Evolutionary conservation across 192 early-diverging fungal genomes (phyloP), one percentile per base, ranked within the genome.

Genomic region (Linderina pennispora): DNA sequence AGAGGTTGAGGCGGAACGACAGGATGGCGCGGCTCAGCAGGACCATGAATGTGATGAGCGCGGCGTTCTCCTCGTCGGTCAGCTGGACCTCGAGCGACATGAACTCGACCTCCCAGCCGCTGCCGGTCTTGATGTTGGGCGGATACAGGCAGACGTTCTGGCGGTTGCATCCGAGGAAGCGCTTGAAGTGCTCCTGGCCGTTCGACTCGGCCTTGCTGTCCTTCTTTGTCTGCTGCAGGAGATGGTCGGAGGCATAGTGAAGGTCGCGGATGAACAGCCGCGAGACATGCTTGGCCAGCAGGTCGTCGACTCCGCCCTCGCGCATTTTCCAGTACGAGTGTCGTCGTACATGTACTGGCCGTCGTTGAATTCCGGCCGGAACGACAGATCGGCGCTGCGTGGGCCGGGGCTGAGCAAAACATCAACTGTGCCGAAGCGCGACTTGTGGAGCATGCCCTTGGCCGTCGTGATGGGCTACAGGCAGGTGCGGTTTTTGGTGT

Each of bases 71-170:
- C 35, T 85, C 89, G 45, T 99, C 96, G 1, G 91, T 94, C 34
- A 97, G 55, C 74, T 99, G 96, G 44, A 94, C 78, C 59, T 99
- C 96, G 81, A 95, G 88, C 24, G 88, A 88, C 44, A 93, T 77
- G 58, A 99, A 94, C 74, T 96, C 96, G 20, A 99, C 91, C 47
- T 94, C 79, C 96, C 96, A 99, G 11, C 96, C 96, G 61, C 97
- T 92, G 15, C 80, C 77, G 8, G 86, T 77, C 32, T 78, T 75
- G 6, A 87, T 91, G 37, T 93, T 87, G 16, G 96, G 96, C 14
- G 93, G 92, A 65, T 97, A 96, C 68, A 99, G 91, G n/a, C 96
- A 84, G 73, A 96, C 87, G 4, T 92, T 94, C 72, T 99, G 94
- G 77, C 96, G 91, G 58, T 94, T 97, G 55, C 94, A 97, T 9